These are phyloP conservation scores for Leishmania mexicana DNA, from an alignment of 208 protist species.

Conservation along the genomic window DNA sequence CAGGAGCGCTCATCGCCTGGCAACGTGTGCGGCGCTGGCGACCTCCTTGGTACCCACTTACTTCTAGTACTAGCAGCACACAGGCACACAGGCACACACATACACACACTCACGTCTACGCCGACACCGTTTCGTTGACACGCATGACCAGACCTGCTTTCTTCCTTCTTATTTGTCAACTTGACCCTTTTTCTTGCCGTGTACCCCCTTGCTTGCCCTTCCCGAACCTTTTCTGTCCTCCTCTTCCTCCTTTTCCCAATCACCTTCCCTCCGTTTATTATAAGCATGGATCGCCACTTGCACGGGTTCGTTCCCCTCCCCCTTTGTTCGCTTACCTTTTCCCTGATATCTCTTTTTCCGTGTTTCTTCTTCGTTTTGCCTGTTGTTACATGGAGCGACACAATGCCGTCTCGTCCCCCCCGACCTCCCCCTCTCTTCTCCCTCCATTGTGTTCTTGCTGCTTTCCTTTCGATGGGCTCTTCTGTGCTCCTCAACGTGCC, in stretches of 20 bases:
- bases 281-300: conserved; percentile 5
- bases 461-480: not conserved
- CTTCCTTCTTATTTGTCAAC: not conserved
- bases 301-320: not conserved
- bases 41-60: not conserved
- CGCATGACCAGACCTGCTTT: not conserved
- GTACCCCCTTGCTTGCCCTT: not conserved
- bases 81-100: not conserved
- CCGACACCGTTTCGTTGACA: not conserved
- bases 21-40: not conserved
- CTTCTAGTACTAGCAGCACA: not conserved
- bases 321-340: not conserved
- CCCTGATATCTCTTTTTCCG: not conserved
- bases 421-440: not conserved
- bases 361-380: not conserved
- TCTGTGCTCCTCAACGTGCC: not conserved
- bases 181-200: not conserved
- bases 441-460: not conserved
- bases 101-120: not conserved
- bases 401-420: not conserved
- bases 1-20: not conserved
- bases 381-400: not conserved
- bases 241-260: not conserved
- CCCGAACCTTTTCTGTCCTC: not conserved
- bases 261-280: not conserved